Conservation (phyloP, 495 filamentous ascomycete genomes). For the Penicillium argentinense region DNA sequence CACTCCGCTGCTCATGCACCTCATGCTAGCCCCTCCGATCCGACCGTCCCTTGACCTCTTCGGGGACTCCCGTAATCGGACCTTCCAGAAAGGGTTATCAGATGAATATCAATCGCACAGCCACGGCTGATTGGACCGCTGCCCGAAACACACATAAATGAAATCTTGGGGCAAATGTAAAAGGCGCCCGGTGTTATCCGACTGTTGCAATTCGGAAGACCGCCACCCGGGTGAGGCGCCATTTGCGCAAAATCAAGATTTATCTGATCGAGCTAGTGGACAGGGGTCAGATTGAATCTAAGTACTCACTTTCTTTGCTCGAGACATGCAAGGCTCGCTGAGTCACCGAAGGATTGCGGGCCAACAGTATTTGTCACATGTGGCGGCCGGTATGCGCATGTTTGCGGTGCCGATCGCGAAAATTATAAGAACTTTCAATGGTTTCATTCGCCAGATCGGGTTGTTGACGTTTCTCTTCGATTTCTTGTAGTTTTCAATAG, state of each 20-base stretch:
- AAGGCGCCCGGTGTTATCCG: neutral
- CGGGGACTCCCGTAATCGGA: neutral
- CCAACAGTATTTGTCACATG: no score
- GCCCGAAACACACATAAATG: neutral
- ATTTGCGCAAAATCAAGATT: neutral
- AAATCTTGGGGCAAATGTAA: neutral
- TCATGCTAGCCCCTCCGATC: no score
- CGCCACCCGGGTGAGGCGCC: neutral
- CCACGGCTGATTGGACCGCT: neutral
- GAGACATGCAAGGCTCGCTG: neutral
- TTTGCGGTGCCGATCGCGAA: no score
- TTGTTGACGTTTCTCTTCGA: no score
- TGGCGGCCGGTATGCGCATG: no score
- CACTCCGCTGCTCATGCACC: neutral
- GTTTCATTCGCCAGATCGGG: no score
- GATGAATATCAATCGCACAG: neutral
- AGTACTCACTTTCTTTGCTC: no score
- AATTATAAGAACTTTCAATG: no score
- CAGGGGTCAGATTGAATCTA: no score
- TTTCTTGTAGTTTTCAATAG: no score
- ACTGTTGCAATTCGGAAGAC: neutral
- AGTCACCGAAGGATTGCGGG: no score
- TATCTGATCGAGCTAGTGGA: neutral
- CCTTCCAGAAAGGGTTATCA: constrained; percentile 1
- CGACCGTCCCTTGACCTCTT: neutral